A percentile compares a stretch with the other conserved stretches of the same genome.
phyloP scores from a whole-genome alignment of 2,329 filamentous ascomycete genomes.

The Aureobasidium sp. region DNA sequence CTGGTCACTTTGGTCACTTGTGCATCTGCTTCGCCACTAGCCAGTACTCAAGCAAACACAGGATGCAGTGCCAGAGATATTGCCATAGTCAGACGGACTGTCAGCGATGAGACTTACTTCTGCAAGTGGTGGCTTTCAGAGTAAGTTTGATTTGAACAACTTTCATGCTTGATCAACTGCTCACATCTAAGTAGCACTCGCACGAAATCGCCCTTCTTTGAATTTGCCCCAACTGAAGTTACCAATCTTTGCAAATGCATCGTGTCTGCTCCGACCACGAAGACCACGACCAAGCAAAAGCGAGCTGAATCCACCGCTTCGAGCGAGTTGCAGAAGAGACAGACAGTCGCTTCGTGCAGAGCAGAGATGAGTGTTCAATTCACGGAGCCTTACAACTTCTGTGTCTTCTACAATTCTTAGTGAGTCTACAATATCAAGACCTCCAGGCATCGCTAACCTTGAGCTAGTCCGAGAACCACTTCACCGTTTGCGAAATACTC shows the following conservation, averaged over 20 bases:
- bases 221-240: not conserved
- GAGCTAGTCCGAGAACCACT: not conserved
- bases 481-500: not conserved
- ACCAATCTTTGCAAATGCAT: not conserved
- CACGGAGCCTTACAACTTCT: not conserved
- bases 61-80: not conserved
- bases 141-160: not conserved
- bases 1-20: not conserved
- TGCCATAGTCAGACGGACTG: not conserved
- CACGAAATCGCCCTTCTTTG: not conserved
- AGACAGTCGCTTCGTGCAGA: not conserved
- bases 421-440: not conserved
- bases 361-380: not conserved
- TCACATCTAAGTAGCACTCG: not conserved
- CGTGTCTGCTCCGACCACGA: not conserved
- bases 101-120: not conserved
- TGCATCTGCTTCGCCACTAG: not conserved
- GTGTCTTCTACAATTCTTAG: not conserved
- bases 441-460: not conserved
- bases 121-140: not conserved
- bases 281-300: not conserved
- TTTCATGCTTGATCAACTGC: not conserved
- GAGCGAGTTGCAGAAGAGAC: not conserved
- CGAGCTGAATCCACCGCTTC: not conserved
- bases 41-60: not conserved